Evolutionary conservation across 495 filamentous ascomycete genomes (phyloP), one percentile per base, ranked within the genome.

Genomic region (Cenococcum geophilum): DNA sequence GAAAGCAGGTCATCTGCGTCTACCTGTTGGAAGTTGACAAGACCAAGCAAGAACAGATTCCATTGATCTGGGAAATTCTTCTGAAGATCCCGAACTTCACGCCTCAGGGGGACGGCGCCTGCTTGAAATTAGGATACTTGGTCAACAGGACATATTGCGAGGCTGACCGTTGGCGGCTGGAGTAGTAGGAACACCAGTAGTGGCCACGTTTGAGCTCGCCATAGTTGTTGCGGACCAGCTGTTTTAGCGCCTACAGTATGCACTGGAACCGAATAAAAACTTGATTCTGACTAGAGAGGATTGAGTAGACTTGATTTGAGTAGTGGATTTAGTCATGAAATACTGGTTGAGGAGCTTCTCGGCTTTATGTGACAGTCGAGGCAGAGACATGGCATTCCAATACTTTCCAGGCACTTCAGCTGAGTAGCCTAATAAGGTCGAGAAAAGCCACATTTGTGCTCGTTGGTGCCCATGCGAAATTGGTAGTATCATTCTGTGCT

Each of bases 31-130:
- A 85, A 72, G 67, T 74, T 72, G 59, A 73, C 75, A 22, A 84
- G 71, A 5, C 76, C 83, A 22, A 84, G 74, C 23, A 85, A 69
- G 68, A 81, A 86, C 51, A 85, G 69, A 49, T 77, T 84, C 80
- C 78, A 85, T 59, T 76, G 71, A 55, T 83, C 80, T 18, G 51
- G 45, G 49, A 22, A 63, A 34, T 63, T 63, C 0, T 47, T 37
- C 22, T 63, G 47, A 5, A 63, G 56, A 45, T 63, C 61, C 6
- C 55, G 47, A 18, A 63, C 59, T 34, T 63, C 61, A 8, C 61
- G 61, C 21, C 61, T 56, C 22, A 63, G 10, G 14, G 61, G 61
- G 14, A 63, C 36, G 16, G 55, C 40, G 18, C 61, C 61, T 62
- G 34, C n/a, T 22, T 23, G 11, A 11, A 14, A 37, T 43, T 61